A percentile compares a stretch with the other conserved stretches of the same genome.
Evolutionary conservation across 2,329 filamentous ascomycete species (phyloP).

Genomic region (Tolypocladium nubicola): DNA sequence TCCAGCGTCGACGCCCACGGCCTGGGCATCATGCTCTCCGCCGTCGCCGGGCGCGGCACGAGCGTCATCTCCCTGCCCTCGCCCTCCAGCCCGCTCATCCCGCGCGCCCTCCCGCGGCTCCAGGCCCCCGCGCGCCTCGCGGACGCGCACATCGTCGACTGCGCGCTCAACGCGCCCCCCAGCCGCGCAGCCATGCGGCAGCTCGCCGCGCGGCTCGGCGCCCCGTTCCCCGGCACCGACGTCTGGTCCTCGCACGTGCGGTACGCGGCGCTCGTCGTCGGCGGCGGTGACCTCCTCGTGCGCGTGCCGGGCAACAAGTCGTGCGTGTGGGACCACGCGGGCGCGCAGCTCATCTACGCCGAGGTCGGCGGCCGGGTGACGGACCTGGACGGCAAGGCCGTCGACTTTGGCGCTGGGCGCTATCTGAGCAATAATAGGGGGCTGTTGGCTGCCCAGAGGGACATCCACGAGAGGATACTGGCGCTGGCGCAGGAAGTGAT

Average conservation of each 20-base stretch:
- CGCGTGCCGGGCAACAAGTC: conserved; percentile 17
- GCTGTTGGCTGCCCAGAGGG: conserved; percentile 31
- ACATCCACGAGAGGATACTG: conserved; percentile 30
- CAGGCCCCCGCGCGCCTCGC: conserved; percentile 7
- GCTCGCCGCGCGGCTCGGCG: conserved; percentile 18
- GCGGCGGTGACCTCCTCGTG: conserved; percentile 23
- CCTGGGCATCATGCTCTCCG: conserved; percentile 24
- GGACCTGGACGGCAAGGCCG: conserved; percentile 28
- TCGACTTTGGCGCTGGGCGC: conserved; percentile 25
- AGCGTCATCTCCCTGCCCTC: conserved; percentile 14
- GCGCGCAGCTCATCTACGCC: conserved; percentile 45
- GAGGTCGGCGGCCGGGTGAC: conserved; percentile 44
- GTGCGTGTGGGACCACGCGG: conserved; percentile 43
- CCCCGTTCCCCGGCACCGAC: conserved; percentile 24
- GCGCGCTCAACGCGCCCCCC: conserved; percentile 17
- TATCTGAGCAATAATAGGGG: conserved; percentile 21
- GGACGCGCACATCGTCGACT: conserved; percentile 23
- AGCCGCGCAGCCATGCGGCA: conserved; percentile 19
- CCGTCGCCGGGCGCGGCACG: conserved; percentile 20
- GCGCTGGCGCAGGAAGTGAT: conserved; percentile 10
- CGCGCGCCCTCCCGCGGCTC: conserved; percentile 11
- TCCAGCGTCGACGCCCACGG: conserved; percentile 19
- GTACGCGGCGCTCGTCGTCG: conserved; percentile 25
- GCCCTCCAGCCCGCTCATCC: conserved; percentile 7
- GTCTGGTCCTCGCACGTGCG: conserved; percentile 29